Percentiles rank a stretch among this genome's conserved stretches.
Evolutionary conservation across 1,284 basidiomycete species (phyloP).

Genomic region (Bondarzewia mesenterica): DNA sequence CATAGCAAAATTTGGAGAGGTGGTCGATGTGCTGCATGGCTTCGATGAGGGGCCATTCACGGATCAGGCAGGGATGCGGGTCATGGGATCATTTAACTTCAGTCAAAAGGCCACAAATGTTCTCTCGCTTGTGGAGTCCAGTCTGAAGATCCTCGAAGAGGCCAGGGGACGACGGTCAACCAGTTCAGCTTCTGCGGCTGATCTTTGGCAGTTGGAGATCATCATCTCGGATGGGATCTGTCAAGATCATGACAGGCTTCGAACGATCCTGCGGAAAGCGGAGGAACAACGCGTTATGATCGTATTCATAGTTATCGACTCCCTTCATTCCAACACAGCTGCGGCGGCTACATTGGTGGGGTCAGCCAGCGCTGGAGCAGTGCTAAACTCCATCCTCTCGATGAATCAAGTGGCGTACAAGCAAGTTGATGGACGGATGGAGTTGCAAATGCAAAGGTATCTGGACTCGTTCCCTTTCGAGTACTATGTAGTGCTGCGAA

Average conservation of each 20-base stretch:
- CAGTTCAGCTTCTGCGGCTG: slow-evolving; percentile 58
- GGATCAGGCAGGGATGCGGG: slow-evolving; percentile 70
- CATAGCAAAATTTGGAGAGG: slow-evolving; percentile 86
- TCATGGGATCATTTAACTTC: slow-evolving; percentile 86
- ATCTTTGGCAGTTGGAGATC: slow-evolving; percentile 97
- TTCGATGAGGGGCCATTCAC: slow-evolving; percentile 78
- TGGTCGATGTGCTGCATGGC: slow-evolving; percentile 83
- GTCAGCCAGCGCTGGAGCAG: slow-evolving; percentile 3
- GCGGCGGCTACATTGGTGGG: slow-evolving; percentile 11
- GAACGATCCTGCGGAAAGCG: slow-evolving; percentile 77
- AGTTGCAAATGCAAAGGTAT: slow-evolving; percentile 86
- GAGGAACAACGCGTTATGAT: slow-evolving; percentile 92
- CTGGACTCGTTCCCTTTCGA: slow-evolving; percentile 98
- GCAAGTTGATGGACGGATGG: slow-evolving; percentile 78
- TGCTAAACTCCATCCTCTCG: slow-evolving; percentile 77
- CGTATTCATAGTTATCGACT: slow-evolving; percentile 95
- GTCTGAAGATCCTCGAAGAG: slow-evolving; percentile 68
- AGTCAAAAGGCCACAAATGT: slow-evolving; percentile 91
- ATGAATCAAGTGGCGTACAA: slow-evolving; percentile 93
- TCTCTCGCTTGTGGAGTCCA: slow-evolving; percentile 77
- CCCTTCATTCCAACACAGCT: slow-evolving; percentile 46
- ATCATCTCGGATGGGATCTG: slow-evolving; percentile 99
- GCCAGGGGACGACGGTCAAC: slow-evolving; percentile 62
- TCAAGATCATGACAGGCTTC: slow-evolving; percentile 87
- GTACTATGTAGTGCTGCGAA: slow-evolving; percentile 90